A percentile compares a stretch with the other conserved stretches of the same genome.
These are phyloP conservation scores for Cucurbita ficifolia DNA, from an alignment of 306 rosid genomes.

Conservation along the genomic window DNA sequence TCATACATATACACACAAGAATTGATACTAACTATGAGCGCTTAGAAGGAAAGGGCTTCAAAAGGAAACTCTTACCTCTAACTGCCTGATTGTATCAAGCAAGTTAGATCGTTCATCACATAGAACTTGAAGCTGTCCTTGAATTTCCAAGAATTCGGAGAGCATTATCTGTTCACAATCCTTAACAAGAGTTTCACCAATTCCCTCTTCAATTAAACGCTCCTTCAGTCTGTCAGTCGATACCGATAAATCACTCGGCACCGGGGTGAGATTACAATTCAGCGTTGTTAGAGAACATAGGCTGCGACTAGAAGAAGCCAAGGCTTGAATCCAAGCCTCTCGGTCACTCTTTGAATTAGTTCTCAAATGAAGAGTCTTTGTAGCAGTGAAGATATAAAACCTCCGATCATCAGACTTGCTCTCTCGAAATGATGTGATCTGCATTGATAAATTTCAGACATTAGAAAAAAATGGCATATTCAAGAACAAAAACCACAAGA, in stretches of 20 bases:
- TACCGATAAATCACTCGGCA: conserved; percentile 41
- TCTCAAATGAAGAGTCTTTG: conserved; percentile 92
- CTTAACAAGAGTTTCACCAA: conserved; percentile 39
- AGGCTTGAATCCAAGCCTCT: conserved; percentile 85
- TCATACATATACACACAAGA: neutral
- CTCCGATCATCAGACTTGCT: conserved; percentile 84
- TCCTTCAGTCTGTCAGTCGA: conserved; percentile 60
- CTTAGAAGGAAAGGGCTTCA: neutral
- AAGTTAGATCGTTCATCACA: conserved; percentile 58
- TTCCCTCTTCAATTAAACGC: conserved; percentile 66
- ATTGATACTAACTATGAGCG: too few species aligned
- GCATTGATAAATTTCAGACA: neutral
- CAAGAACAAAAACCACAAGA: neutral
- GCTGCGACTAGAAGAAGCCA: conserved; percentile 52
- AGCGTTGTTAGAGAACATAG: conserved; percentile 33
- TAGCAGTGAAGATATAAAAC: conserved; percentile 74
- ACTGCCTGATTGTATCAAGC: conserved; percentile 73
- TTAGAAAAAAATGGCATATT: neutral
- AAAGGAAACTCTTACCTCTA: conserved; percentile 44
- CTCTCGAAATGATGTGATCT: conserved; percentile 34
- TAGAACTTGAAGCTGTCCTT: conserved; percentile 47
- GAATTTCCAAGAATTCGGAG: conserved; percentile 57
- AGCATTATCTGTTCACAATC: conserved; percentile 89
- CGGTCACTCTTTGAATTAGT: conserved; percentile 75
- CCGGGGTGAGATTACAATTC: conserved; percentile 31